Evolutionary conservation across 345 rosid genomes (phyloP).

Genomic region (Bretschneidera sinensis): DNA sequence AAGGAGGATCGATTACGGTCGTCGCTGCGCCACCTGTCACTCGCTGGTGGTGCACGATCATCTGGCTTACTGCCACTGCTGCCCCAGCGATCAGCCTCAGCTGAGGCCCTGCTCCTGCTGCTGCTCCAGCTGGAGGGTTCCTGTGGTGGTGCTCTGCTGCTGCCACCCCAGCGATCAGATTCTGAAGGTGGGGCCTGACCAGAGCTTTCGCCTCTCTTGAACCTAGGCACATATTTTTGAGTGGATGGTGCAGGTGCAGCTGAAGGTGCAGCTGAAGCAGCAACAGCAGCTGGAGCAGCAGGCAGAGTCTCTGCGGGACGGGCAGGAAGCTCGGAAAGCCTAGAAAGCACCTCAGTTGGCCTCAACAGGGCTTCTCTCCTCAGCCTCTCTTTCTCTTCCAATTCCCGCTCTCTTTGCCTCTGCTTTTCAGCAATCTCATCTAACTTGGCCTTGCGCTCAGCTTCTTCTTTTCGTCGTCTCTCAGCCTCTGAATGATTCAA

Average conservation of each 20-base stretch:
- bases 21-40: constrained; percentile 55
- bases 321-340: constrained; percentile 39
- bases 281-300: constrained; percentile 34
- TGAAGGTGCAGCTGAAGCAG: constrained; percentile 34
- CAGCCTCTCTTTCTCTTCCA: constrained; percentile 70
- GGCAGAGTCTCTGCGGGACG: constrained; percentile 21
- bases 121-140: too few relatives aligned
- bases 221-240: constrained; percentile 65
- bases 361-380: constrained; percentile 56
- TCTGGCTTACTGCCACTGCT: constrained; percentile 36
- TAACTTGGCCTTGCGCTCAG: constrained; percentile 76
- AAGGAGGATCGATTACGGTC: constrained; percentile 26
- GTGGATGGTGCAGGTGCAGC: constrained; percentile 33
- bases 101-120: constrained; percentile 28
- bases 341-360: constrained; percentile 38
- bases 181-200: constrained; percentile 36
- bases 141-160: constrained; percentile 28
- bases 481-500: constrained; percentile 64
- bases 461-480: constrained; percentile 67
- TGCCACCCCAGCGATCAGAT: constrained; percentile 43
- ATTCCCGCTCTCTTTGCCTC: constrained; percentile 77
- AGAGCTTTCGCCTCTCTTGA: constrained; percentile 28
- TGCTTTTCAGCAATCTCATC: constrained; percentile 90
- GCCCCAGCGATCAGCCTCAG: constrained; percentile 35
- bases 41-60: constrained; percentile 39